Evolutionary conservation across 1,284 basidiomycete genomes (phyloP), one percentile per base, ranked within the genome.

Genomic region (Ustilago loliicola): DNA sequence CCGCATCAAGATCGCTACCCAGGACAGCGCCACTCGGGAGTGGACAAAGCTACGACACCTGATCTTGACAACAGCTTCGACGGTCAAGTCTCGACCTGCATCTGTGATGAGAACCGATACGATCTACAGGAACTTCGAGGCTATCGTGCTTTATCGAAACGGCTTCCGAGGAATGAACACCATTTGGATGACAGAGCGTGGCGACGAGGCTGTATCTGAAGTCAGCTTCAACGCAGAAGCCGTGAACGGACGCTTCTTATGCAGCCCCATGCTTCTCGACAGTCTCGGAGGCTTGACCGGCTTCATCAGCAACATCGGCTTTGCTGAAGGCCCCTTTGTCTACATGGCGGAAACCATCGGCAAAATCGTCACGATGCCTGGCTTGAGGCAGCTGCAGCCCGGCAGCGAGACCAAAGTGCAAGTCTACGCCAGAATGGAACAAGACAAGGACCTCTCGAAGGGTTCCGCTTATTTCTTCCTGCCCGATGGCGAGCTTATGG

Each of bases 331-430:
- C 3, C 55, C 60, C 21, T 65, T 62, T 19, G 68, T 80, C 25
- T 77, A 75, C 61, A 80, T 80, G 66, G 79, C 75, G 2, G 69
- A 80, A 13, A 72, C 65, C 8, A 77, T 80, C 40, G 72, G 72
- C 34, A 48, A 66, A 25, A 68, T 78, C 23, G 68, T 61, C 4
- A 65, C 62, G 19, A 66, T 65, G 65, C 66, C 69, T 11, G 52
- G 32, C 2, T 30, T 77, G 21, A 55, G 57, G 17, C 51, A 57
- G 54, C 27, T 75, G 11, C 52, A 58, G 45, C 68, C 66, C 21
- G 69, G 72, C 23, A 50, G 58, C 17, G 45, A 32, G 9, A 72
- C 66, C 1, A 54, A 52, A 13, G 23, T 74, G 48, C 55, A 54
- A 23, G 69, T 70, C 9, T 78, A 73, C 21, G 66, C 71, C 11